These are phyloP conservation scores for Apiospora saccharicola DNA, from an alignment of 2,329 filamentous ascomycete genomes.

Conservation along the genomic window DNA sequence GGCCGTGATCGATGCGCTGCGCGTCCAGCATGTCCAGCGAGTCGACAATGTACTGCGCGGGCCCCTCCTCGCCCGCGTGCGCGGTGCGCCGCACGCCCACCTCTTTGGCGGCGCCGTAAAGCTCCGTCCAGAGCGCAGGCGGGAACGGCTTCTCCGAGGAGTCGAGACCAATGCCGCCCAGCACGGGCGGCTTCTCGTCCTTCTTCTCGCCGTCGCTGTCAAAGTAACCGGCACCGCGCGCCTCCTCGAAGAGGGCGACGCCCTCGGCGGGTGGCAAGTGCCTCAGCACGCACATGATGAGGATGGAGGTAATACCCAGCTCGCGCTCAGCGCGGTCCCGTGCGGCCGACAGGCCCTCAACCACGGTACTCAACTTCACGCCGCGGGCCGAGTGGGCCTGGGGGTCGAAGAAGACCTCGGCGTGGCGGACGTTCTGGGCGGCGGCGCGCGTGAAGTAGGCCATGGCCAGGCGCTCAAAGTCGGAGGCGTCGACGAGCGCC, in stretches of 20 bases:
- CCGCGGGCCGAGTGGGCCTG: conserved; percentile 28
- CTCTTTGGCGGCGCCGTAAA: conserved; percentile 25
- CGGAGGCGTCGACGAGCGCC: conserved; percentile 20
- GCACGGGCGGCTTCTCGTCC: conserved; percentile 8
- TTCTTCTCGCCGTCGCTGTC: conserved; percentile 65
- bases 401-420: conserved; percentile 30
- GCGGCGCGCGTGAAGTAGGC: conserved; percentile 28
- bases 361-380: conserved; percentile 22
- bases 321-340: conserved; percentile 59
- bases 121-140: conserved; percentile 26
- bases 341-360: conserved; percentile 25
- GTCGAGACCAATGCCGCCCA: conserved; percentile 26
- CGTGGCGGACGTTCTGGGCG: conserved; percentile 29
- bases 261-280: conserved; percentile 71
- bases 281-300: conserved; percentile 43
- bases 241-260: conserved; percentile 52
- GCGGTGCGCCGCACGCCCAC: conserved; percentile 29
- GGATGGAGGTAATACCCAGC: conserved; percentile 68
- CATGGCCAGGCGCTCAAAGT: conserved; percentile 25
- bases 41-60: conserved; percentile 24
- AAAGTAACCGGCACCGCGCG: conserved; percentile 56
- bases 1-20: conserved; percentile 52
- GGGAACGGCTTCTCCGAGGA: conserved; percentile 25
- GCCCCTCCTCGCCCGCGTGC: conserved; percentile 30
- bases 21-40: conserved; percentile 24